These are phyloP conservation scores for Pseudozyma pruni DNA, from an alignment of 1,284 basidiomycete species.

Conservation along the genomic window DNA sequence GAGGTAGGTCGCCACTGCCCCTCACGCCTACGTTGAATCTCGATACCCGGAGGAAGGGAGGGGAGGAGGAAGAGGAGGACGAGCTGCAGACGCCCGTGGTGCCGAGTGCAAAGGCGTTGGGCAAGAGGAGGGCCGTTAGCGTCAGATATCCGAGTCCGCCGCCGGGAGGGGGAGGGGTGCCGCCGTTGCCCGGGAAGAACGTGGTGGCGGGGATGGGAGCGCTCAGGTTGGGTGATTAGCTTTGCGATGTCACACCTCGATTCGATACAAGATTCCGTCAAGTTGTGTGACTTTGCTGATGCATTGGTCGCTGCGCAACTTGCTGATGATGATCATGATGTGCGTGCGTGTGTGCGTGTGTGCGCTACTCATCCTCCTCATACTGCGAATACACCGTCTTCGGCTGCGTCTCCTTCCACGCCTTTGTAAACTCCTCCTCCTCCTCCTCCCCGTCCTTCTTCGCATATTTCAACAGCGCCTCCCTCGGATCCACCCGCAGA, in stretches of 20 bases:
- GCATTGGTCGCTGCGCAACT: no score
- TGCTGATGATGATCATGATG: no score
- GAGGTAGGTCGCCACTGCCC: constrained; percentile 9
- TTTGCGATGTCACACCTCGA: neutral
- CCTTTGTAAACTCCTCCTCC: constrained; percentile 79
- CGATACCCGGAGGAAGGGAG: constrained; percentile 1
- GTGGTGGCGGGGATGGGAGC: constrained; percentile 6
- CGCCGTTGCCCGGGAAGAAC: neutral
- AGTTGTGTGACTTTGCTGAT: no score
- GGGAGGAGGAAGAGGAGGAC: constrained; percentile 30
- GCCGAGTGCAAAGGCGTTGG: constrained; percentile 58
- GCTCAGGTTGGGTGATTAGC: constrained; percentile 3
- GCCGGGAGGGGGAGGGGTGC: neutral
- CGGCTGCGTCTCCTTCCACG: constrained; percentile 71
- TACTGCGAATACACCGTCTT: constrained; percentile 47
- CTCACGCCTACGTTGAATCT: constrained; percentile 20
- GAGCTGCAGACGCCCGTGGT: constrained; percentile 48
- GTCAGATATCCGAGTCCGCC: constrained; percentile 31
- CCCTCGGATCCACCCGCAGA: constrained; percentile 78
- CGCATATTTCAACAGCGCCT: constrained; percentile 93
- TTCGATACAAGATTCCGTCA: no score
- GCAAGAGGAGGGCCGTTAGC: constrained; percentile 52
- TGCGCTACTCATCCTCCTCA: constrained; percentile 20
- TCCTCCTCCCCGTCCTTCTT: constrained; percentile 70
- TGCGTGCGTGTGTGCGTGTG: neutral